Conservation (phyloP, 2,329 filamentous ascomycete species). For the Pseudodiploospora longispora region DNA sequence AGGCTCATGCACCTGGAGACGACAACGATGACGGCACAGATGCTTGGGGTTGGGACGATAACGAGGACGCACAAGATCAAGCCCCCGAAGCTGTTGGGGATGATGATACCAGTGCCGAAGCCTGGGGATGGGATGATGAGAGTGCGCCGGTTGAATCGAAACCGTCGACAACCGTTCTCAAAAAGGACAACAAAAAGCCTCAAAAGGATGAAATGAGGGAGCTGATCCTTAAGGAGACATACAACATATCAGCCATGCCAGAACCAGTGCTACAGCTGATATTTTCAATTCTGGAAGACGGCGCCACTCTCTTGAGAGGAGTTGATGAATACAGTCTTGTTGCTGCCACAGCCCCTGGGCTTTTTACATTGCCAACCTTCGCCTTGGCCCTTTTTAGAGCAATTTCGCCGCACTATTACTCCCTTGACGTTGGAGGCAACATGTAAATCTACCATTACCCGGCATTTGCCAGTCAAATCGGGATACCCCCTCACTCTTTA, state of each 20-base stretch:
- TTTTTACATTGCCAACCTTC: constrained; percentile 66
- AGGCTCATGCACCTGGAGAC: constrained; percentile 10
- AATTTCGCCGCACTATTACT: constrained; percentile 67
- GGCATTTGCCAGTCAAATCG: too few species aligned
- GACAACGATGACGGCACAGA: constrained; percentile 44
- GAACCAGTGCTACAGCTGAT: constrained; percentile 66
- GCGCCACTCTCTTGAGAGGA: constrained; percentile 48
- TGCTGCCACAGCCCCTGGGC: constrained; percentile 56
- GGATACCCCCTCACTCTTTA: too few species aligned
- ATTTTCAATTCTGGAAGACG: constrained; percentile 50
- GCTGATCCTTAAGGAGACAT: constrained; percentile 74
- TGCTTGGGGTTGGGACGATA: constrained; percentile 81
- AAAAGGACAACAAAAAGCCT: constrained; percentile 9
- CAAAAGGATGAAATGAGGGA: constrained; percentile 43
- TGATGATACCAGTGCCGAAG: constrained; percentile 50
- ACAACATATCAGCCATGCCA: constrained; percentile 82
- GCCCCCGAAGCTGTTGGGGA: constrained; percentile 20
- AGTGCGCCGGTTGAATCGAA: constrained; percentile 31
- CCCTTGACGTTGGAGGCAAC: constrained; percentile 51
- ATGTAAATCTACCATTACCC: constrained; percentile 40
- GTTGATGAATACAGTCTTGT: constrained; percentile 49
- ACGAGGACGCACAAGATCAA: constrained; percentile 25
- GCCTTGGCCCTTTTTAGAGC: constrained; percentile 73
- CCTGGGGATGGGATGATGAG: constrained; percentile 81
- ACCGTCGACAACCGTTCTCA: background rate